Evolutionary conservation across 768 basidiomycete genomes (phyloP).

Genomic region (Ephemerocybe angulata): DNA sequence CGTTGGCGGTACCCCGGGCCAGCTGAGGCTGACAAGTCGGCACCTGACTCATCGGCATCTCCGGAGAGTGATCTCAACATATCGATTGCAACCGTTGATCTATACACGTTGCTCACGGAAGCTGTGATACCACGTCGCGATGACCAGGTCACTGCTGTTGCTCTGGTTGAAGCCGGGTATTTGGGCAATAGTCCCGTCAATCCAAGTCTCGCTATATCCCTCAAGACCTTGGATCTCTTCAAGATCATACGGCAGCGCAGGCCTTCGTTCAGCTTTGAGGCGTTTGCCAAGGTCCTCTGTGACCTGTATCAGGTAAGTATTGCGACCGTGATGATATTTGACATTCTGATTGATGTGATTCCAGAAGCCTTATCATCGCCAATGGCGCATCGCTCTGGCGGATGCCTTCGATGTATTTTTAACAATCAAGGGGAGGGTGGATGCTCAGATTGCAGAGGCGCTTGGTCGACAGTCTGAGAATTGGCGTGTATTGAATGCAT

Average conservation of each 20-base stretch:
- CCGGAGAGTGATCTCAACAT: not conserved
- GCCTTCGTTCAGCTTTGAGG: constrained; percentile 19
- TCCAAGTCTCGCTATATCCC: not conserved
- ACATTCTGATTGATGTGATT: no score
- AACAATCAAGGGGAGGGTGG: not conserved
- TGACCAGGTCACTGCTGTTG: not conserved
- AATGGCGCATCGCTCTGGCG: not conserved
- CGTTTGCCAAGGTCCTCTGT: constrained; percentile 26
- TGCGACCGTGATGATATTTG: not conserved
- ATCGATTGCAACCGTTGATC: not conserved
- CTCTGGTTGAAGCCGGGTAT: not conserved
- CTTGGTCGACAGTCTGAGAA: constrained; percentile 10
- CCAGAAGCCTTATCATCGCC: not conserved
- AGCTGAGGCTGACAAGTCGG: not conserved
- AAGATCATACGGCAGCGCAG: not conserved
- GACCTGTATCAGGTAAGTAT: constrained; percentile 22
- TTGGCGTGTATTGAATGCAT: constrained; percentile 11
- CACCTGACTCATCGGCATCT: not conserved
- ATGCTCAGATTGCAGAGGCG: constrained; percentile 4
- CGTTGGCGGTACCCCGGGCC: not conserved
- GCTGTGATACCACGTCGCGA: not conserved
- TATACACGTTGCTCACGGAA: not conserved
- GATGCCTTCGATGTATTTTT: not conserved
- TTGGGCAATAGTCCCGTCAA: not conserved
- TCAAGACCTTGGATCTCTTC: not conserved